phyloP scores from a whole-genome alignment of 2,329 filamentous ascomycete genomes.

The Venturia effusa region DNA sequence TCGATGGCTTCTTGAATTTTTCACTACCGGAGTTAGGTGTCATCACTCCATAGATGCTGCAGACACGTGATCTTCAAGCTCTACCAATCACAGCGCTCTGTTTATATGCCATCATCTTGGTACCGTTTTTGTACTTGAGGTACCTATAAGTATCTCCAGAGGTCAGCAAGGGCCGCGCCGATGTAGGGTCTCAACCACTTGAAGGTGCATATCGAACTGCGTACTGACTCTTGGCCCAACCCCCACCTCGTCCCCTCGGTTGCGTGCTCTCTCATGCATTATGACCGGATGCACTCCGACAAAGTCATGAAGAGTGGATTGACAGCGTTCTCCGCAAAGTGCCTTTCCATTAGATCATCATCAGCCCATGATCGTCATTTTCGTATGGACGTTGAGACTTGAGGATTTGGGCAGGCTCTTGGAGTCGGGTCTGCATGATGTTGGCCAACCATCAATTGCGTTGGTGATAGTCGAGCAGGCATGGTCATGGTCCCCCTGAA shows the following conservation, averaged over 20 bases:
- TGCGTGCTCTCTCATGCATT: not conserved
- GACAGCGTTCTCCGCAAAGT: not conserved
- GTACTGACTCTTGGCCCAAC: not conserved
- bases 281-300: not conserved
- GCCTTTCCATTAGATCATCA: not conserved
- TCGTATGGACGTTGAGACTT: not conserved
- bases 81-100: not conserved
- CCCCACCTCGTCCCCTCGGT: not conserved
- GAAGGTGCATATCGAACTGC: not conserved
- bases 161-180: not conserved
- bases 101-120: not conserved
- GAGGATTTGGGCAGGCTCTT: not conserved
- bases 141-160: not conserved
- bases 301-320: not conserved
- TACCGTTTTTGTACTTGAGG: not conserved
- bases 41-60: not conserved
- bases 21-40: not conserved
- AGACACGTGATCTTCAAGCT: not conserved
- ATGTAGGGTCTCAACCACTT: not conserved
- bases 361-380: not conserved
- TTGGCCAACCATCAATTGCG: not conserved
- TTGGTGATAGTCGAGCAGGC: not conserved
- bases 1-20: not conserved
- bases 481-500: not conserved
- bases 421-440: not conserved